A percentile compares a stretch with the other conserved stretches of the same genome.
phyloP scores from a whole-genome alignment of 495 filamentous ascomycete genomes.

The Aspergillus nidulans region DNA sequence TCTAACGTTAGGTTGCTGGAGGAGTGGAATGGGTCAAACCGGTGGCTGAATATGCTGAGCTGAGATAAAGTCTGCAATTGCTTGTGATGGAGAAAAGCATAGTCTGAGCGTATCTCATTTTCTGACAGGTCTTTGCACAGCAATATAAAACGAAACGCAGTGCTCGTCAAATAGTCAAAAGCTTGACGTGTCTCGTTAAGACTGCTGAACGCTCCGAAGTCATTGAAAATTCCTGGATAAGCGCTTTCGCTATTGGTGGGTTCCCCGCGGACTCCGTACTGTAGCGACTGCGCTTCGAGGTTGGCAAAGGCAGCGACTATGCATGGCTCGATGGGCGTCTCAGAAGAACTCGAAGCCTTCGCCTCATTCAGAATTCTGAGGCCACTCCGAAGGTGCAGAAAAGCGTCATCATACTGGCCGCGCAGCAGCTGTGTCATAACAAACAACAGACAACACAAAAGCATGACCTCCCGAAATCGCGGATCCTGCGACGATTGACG shows the following conservation, averaged over 20 bases:
- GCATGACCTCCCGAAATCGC: constrained; percentile 10
- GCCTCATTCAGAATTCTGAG: constrained; percentile 20
- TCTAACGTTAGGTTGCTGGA: neutral
- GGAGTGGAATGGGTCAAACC: neutral
- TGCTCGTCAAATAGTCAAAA: neutral
- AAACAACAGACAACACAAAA: constrained; percentile 23
- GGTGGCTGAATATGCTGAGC: neutral
- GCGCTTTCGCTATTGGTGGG: neutral
- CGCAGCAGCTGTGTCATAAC: constrained; percentile 17
- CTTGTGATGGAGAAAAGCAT: neutral
- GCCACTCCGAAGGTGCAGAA: constrained; percentile 19
- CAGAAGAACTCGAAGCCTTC: neutral
- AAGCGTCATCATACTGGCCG: constrained; percentile 16
- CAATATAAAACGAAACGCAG: neutral
- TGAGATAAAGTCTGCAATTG: neutral
- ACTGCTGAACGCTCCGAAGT: neutral
- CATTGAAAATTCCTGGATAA: neutral
- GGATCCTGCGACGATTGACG: constrained; percentile 22
- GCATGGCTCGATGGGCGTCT: neutral
- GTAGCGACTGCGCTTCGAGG: neutral
- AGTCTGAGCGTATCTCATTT: neutral
- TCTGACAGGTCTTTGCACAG: neutral
- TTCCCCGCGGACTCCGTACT: neutral
- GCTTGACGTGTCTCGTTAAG: neutral
- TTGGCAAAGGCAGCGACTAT: neutral